Conservation (phyloP, 2,329 filamentous ascomycete genomes). For the Trichoderma sp. region DNA sequence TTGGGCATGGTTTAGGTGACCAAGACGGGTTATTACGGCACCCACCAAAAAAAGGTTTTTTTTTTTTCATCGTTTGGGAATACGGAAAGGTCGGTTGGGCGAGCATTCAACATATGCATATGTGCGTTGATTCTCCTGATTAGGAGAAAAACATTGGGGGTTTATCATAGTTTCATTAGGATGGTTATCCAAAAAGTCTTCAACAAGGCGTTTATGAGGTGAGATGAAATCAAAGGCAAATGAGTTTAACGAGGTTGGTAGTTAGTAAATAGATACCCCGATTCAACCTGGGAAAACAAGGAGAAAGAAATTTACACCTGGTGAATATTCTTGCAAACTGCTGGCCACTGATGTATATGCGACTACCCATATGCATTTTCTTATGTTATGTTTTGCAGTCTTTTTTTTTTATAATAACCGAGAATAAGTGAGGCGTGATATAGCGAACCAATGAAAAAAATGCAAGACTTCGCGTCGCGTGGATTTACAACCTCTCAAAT, state of each 20-base stretch:
- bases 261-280: constrained; percentile 18
- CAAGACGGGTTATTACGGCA: constrained; percentile 32
- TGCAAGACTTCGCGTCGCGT: constrained; percentile 7
- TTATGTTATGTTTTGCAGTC: no score
- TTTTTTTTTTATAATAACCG: not conserved
- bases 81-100: constrained; percentile 29
- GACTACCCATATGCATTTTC: no score
- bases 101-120: constrained; percentile 41
- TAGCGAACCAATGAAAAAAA: not conserved
- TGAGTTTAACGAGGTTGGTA: constrained; percentile 14
- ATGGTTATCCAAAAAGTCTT: constrained; percentile 20
- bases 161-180: constrained; percentile 30
- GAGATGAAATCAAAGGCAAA: constrained; percentile 15
- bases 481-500: not conserved
- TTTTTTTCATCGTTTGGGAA: constrained; percentile 16
- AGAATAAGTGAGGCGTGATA: not conserved
- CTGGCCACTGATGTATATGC: not conserved
- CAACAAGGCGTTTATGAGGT: constrained; percentile 20
- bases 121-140: constrained; percentile 35
- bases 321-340: not conserved
- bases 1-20: constrained; percentile 39
- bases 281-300: constrained; percentile 21
- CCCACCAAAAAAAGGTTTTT: constrained; percentile 35
- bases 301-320: constrained; percentile 10
- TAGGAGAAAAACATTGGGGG: constrained; percentile 28